Evolutionary conservation across 495 filamentous ascomycete species (phyloP), one percentile per base, ranked within the genome.

Genomic region (Chlorociboria aeruginascens): DNA sequence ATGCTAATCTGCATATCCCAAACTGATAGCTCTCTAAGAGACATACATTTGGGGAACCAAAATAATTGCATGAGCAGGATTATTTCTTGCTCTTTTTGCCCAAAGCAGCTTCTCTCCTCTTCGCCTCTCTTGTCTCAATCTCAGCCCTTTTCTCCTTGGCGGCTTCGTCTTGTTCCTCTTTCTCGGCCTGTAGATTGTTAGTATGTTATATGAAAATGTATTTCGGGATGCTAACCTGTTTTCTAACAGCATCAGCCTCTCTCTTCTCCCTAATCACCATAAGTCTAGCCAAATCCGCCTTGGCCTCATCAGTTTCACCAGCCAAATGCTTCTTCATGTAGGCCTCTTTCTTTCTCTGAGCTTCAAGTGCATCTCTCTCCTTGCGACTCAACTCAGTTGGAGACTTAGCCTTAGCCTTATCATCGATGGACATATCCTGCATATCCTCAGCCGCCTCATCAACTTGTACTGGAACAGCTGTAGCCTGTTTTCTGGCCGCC

Each of bases 221-320:
- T 36, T 3, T 39, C 25, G 31, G 28, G n/a, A 38, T 43, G 46
- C 69, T 40, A 55, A 74, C 73, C 69, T 70, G 67, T 54, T 72
- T 75, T 50, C 72, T 52, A 7, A 72, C 73, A 20, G 86, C 76
- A 61, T 94, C 90, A 28, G 82, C 81, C 62, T 92, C 92, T 32
- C 92, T 74, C 70, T 84, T 81, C 73, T 94, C 85, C 20, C 81
- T 73, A 47, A 98, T 85, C 43, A 89, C 57, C 54, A 69, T 76
- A 60, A 98, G 62, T 45, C 92, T 71, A 43, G 85, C 92, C 58
- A 97, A 56, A 71, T 98, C 92, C n/a, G 87, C 81, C 55, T 83
- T 83, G 16, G 90, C 92, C 71, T 97, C 86, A 46, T 98, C 93
- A 34, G 92, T 96, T 76, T 96, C 96, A 46, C 92, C 92, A 56